Base-by-base conservation (phyloP, 2,329 filamentous ascomycete species). In the Hypoxylon sp. region DNA sequence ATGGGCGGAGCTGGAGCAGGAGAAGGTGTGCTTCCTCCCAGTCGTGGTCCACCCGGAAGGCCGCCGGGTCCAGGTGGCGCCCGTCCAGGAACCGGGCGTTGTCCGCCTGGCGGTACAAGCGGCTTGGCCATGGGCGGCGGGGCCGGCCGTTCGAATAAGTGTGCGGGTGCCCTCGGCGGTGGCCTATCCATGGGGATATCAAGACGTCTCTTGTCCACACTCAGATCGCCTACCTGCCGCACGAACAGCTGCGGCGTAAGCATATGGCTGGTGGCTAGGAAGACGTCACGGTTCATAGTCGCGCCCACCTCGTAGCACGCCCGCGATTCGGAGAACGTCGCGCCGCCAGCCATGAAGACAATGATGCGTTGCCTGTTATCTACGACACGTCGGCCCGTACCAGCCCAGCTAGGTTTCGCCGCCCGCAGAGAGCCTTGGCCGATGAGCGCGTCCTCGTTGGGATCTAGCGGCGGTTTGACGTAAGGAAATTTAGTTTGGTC, bases 351-450 rank as follows among this genome's bases (percentile, higher is more conserved):
- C 85, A 98, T 90, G 76, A 97, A 98, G 15, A 98, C 89, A 62
- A 99, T 91, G 56, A 98, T 85, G 54, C 95, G 89, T 76, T 99
- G 95, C 55, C 91, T 88, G 68, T 94, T 96, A 75, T 98, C 94
- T 63, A 84, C 87, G 62, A 82, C 89, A 26, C 88, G 86, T 47
- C 90, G 85, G 44, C 93, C 89, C 8, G 91, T 90, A 55, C 92
- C 92, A 1, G 95, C 95, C 95, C 95, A 99, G 43, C 94, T 97
- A 1, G 94, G 95, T 73, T 97, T 96, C 15, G 93, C 93, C 8
- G 92, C 92, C 60, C 95, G 91, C 22, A 99, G 85, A 13, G 94
- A 98, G 11, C 91, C 87, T 68, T 91, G 85, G 24, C 85, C 81
- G 5, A 83, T 80, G 46, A 86, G 73, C 37, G 86, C 79, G 62